Evolutionary conservation across 371 early-diverging fungal genomes (phyloP).

Genomic region (Syncephalastrum sp.): DNA sequence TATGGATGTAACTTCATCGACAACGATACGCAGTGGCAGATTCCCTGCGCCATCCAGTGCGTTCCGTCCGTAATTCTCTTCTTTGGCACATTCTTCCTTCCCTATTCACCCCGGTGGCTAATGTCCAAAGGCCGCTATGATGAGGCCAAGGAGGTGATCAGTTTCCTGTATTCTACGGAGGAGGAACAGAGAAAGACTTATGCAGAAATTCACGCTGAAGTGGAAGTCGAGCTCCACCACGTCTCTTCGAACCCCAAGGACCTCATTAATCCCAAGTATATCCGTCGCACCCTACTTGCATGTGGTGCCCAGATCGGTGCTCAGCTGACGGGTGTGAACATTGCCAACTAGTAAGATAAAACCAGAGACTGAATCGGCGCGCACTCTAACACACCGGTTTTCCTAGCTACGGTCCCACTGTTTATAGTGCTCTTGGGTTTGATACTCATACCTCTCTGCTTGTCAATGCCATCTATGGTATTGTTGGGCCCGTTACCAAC

Average conservation of each 20-base stretch:
- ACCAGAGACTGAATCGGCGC: not conserved
- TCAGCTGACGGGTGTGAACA: conserved; percentile 53
- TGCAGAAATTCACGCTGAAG: conserved; percentile 45
- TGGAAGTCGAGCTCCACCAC: conserved; percentile 41
- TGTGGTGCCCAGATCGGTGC: conserved; percentile 40
- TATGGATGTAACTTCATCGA: conserved; percentile 23
- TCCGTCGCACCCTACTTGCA: conserved; percentile 9
- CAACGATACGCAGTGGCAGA: conserved; percentile 33
- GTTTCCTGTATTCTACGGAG: conserved; percentile 27
- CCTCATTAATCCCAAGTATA: conserved; percentile 45
- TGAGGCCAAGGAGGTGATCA: conserved; percentile 30
- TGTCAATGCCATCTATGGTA: conserved; percentile 18
- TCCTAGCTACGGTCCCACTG: conserved; percentile 38
- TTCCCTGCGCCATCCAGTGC: conserved; percentile 41
- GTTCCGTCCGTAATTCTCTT: conserved; percentile 37
- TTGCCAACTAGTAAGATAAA: conserved; percentile 51
- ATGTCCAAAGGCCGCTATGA: conserved; percentile 38
- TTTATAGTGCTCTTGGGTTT: conserved; percentile 63
- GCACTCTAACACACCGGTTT: conserved; percentile 43
- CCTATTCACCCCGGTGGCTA: conserved; percentile 60
- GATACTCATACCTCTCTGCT: conserved; percentile 10
- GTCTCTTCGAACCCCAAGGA: conserved; percentile 72
- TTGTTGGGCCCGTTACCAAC: conserved; percentile 38
- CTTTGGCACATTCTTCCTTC: conserved; percentile 44
- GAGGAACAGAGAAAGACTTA: conserved; percentile 46